Evolutionary conservation across 1,284 basidiomycete species (phyloP).

Genomic region (Tremellales sp.): DNA sequence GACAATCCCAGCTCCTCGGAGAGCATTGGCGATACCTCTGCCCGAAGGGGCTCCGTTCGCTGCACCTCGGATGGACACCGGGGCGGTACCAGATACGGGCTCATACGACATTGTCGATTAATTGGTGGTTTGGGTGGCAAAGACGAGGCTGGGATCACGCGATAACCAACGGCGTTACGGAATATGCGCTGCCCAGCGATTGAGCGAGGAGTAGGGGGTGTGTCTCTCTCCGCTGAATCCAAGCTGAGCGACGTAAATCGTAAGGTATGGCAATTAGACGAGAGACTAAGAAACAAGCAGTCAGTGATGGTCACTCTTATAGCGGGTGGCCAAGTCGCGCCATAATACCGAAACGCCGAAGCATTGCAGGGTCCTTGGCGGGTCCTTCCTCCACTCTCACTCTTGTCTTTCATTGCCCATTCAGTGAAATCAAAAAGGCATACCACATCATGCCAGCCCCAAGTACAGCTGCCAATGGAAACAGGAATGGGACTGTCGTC

Average conservation of each 20-base stretch:
- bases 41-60: conserved; percentile 16
- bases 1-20: conserved; percentile 35
- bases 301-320: no score
- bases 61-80: conserved; percentile 26
- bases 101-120: no score
- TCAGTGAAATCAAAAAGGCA: conserved; percentile 7
- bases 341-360: not conserved
- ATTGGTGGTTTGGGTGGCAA: not conserved
- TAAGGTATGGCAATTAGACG: no score
- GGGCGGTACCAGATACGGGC: conserved; percentile 6
- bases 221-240: no score
- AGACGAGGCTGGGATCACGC: no score
- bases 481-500: conserved; percentile 23
- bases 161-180: no score
- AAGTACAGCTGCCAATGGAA: conserved; percentile 20
- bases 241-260: no score
- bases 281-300: no score
- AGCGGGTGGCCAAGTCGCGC: no score
- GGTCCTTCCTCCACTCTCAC: not conserved
- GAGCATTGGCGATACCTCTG: conserved; percentile 18
- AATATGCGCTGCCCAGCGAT: no score
- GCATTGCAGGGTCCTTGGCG: not conserved
- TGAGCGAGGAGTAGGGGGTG: no score
- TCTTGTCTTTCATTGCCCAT: not conserved
- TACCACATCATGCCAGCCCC: no score